Evolutionary conservation across 345 rosid species (phyloP), one percentile per base, ranked within the genome.

Genomic region (Ceriops zippeliana): DNA sequence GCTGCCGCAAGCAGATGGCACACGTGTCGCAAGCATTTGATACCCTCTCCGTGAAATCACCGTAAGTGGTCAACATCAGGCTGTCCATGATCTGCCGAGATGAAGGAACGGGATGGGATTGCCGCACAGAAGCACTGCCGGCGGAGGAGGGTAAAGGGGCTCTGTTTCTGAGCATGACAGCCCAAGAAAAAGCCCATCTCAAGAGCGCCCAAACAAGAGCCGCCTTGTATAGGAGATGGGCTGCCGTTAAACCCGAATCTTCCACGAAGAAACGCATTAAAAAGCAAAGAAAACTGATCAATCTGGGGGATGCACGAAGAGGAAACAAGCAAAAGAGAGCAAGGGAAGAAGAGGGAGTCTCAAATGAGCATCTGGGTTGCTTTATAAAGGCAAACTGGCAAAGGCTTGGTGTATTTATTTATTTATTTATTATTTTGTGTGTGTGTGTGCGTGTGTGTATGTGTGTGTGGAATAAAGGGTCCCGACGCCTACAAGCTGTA

Each of bases 131-230:
- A 69, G 71, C 79, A 65, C 3, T 31, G 74, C 4, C 0, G 74
- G 11, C 0, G n/a, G 56, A 4, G 24, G 61, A 31, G 30, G 61
- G 9, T 22, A 68, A 61, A 66, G 20, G 59, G 70, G 54, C 74
- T 69, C 82, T 78, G 80, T 82, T 80, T 42, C 86, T 70, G 72
- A 86, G 74, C 26, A 77, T 79, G 46, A 89, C 67, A 58, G 78
- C 80, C 87, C 91, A 87, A 2, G 90, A 75, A 28, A 83, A 47
- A n/a, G 84, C 74, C 96, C 97, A 89, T 76, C 98, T 79, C 30
- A 88, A 30, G 52, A 93, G 68, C 21, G 98, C 84, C 54, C 91
- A 71, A 8, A 83, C 72, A 52, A 88, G 81, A 6, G 96, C 98
- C 38, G 91, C 81, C 77, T 87, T 78, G 96, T 93, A 89, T 24